phyloP scores from a whole-genome alignment of 1,284 basidiomycete species.

The Cryptococcus sp. region DNA sequence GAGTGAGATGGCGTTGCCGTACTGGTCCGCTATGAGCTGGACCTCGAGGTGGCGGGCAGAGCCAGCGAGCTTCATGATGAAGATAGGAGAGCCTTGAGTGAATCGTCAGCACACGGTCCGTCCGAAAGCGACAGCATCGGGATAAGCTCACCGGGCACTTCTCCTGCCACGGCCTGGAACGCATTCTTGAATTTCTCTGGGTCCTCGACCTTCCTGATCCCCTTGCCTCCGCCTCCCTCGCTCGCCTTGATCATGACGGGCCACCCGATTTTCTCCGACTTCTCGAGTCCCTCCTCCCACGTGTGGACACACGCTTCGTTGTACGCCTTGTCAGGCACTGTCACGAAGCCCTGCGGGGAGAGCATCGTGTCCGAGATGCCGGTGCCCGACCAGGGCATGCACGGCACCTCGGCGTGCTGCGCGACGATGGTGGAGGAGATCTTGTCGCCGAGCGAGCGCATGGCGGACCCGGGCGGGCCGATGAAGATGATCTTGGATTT shows the following conservation, averaged over 20 bases:
- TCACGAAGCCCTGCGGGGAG: constrained; percentile 86
- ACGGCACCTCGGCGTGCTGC: constrained; percentile 94
- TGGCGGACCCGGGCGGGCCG: constrained; percentile 96
- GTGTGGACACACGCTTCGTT: constrained; percentile 81
- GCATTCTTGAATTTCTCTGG: constrained; percentile 88
- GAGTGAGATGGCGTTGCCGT: constrained; percentile 97
- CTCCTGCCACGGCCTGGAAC: constrained; percentile 88
- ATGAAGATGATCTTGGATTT: constrained; percentile 98
- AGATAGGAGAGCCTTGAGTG: constrained; percentile 85
- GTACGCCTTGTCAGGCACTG: constrained; percentile 90
- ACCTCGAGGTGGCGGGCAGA: constrained; percentile 97
- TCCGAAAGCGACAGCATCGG: neutral
- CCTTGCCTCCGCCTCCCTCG: constrained; percentile 98
- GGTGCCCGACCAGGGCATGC: constrained; percentile 98
- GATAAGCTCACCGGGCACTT: constrained; percentile 76
- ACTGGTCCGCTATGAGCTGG: constrained; percentile 97
- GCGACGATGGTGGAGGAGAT: constrained; percentile 99
- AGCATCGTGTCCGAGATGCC: constrained; percentile 87
- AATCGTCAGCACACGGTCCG: neutral
- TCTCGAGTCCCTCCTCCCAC: constrained; percentile 82
- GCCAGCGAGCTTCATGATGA: constrained; percentile 99
- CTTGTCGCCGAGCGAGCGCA: constrained; percentile 99
- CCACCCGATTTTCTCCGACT: constrained; percentile 86
- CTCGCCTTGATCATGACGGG: constrained; percentile 99
- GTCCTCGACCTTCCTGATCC: constrained; percentile 87